These are phyloP conservation scores for Pharus latifolius DNA, from an alignment of 176 grass and related monocot genomes.

Conservation along the genomic window DNA sequence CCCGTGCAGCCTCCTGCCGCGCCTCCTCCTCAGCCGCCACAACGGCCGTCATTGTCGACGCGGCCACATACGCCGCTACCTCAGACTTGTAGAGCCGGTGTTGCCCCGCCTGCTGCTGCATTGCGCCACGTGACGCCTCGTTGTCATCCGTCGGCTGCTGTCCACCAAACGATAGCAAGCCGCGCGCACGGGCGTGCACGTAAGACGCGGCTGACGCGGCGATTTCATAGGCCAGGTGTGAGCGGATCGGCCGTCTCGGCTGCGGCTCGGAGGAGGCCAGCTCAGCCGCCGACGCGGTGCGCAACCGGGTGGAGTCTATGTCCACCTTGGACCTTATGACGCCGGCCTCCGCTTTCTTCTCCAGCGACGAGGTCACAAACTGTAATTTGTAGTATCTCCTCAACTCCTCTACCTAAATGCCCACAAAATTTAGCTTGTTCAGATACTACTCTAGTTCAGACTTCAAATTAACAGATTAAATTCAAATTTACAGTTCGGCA, in stretches of 20 bases:
- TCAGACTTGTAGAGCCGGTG: conserved; percentile 56
- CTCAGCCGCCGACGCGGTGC: not conserved
- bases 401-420: conserved; percentile 46
- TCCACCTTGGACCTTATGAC: conserved; percentile 36
- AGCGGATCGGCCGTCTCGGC: conserved; percentile 32
- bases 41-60: conserved; percentile 89
- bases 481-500: not conserved
- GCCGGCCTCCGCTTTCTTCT: conserved; percentile 59
- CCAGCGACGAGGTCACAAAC: conserved; percentile 67
- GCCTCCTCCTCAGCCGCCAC: conserved; percentile 83
- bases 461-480: not conserved
- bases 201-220: conserved; percentile 87
- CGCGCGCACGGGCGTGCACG: conserved; percentile 53
- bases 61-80: conserved; percentile 77
- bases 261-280: conserved; percentile 22
- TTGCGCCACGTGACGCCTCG: not conserved
- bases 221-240: conserved; percentile 77
- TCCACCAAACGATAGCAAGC: conserved; percentile 42
- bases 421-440: not conserved
- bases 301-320: conserved; percentile 36
- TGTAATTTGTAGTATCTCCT: conserved; percentile 44
- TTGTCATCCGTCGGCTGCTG: not conserved
- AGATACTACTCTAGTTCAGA: not conserved
- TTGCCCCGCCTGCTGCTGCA: not conserved
- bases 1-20: conserved; percentile 69